Percentiles rank a stretch among this genome's conserved stretches.
Evolutionary conservation across 2,329 filamentous ascomycete genomes (phyloP).

Genomic region (Talaromyces funiculosus): DNA sequence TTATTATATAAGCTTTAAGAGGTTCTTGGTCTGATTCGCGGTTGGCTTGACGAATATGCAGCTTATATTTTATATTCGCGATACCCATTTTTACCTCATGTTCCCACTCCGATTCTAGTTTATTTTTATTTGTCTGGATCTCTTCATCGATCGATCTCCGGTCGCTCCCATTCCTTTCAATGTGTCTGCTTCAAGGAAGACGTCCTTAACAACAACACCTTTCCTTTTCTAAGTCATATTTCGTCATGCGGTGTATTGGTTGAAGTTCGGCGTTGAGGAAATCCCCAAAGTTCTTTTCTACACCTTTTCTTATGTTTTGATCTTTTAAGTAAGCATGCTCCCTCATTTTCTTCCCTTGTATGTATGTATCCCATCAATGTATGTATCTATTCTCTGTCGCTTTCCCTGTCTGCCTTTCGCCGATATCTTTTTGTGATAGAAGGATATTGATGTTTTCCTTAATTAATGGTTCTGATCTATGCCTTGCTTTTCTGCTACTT

Average conservation of each 20-base stretch:
- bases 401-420: too few species aligned
- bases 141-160: neutral
- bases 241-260: neutral
- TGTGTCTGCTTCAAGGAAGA: neutral
- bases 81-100: conserved; percentile 1
- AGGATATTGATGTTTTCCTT: neutral
- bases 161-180: neutral
- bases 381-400: neutral
- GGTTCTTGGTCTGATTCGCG: neutral
- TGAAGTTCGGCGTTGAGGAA: neutral
- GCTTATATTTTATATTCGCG: conserved; percentile 1
- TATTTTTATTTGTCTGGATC: neutral
- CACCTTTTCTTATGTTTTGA: neutral
- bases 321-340: neutral
- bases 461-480: neutral
- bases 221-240: neutral
- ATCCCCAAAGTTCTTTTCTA: neutral
- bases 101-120: neutral
- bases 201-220: too few species aligned
- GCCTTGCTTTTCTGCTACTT: neutral
- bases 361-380: neutral
- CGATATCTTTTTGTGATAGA: neutral
- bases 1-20: conserved; percentile 49
- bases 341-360: neutral
- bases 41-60: neutral